Evolutionary conservation across 2,329 filamentous ascomycete species (phyloP).

Genomic region (Dothideomycetidae sp.): DNA sequence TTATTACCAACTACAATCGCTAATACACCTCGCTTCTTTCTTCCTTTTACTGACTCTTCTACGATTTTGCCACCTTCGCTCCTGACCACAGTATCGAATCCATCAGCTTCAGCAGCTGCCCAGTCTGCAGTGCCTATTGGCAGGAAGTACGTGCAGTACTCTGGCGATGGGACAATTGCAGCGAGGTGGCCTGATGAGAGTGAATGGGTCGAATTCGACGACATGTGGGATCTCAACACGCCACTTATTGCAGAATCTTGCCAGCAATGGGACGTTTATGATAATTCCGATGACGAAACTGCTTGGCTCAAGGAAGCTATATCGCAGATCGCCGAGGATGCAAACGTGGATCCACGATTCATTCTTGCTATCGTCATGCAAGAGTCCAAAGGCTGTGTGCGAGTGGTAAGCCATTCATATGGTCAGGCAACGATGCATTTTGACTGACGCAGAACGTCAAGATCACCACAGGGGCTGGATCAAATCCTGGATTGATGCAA

Average conservation of each 20-base stretch:
- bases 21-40: too few species aligned
- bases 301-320: conserved; percentile 25
- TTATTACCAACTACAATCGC: too few species aligned
- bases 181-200: conserved; percentile 25
- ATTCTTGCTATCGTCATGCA: conserved; percentile 33
- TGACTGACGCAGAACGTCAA: conserved; percentile 27
- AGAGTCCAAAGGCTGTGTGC: conserved; percentile 34
- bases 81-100: too few species aligned
- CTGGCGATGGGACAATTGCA: conserved; percentile 22
- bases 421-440: too few species aligned
- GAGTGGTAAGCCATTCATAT: too few species aligned
- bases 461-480: conserved; percentile 26
- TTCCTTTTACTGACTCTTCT: too few species aligned
- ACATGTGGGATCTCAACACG: conserved; percentile 23
- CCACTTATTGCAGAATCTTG: conserved; percentile 25
- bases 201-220: conserved; percentile 24
- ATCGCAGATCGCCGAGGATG: conserved; percentile 26
- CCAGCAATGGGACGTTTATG: conserved; percentile 22
- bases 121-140: too few species aligned
- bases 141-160: conserved; percentile 21
- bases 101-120: too few species aligned
- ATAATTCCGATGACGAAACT: conserved; percentile 26
- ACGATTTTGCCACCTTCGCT: too few species aligned
- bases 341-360: conserved; percentile 19
- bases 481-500: conserved; percentile 32